Conservation (phyloP, 768 basidiomycete genomes). For the Tylopilus felleus region DNA sequence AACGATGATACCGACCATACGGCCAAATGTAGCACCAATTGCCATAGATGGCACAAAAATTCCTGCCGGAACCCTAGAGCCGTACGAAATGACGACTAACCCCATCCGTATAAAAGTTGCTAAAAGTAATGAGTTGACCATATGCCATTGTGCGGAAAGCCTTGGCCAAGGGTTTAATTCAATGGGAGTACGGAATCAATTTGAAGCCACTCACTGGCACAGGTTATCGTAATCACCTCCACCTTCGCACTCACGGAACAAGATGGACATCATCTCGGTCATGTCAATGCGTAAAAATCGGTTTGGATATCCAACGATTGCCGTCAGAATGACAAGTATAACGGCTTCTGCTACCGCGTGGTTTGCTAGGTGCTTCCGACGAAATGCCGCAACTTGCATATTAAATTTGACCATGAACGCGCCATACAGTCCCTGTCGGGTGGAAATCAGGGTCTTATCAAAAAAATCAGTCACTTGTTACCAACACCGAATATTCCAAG, state of each 20-base stretch:
- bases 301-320: conserved; percentile 91
- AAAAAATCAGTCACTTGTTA: conserved; percentile 6
- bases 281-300: conserved; percentile 94
- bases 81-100: conserved; percentile 90
- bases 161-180: conserved; percentile 38
- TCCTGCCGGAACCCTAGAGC: conserved; percentile 94
- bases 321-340: conserved; percentile 80
- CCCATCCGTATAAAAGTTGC: conserved; percentile 87
- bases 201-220: conserved; percentile 75
- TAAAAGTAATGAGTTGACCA: conserved; percentile 88
- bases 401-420: conserved; percentile 98
- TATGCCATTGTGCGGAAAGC: conserved; percentile 87
- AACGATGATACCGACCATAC: conserved; percentile 96
- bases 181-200: neutral
- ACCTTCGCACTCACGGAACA: conserved; percentile 95
- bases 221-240: conserved; percentile 88
- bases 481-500: conserved; percentile 93
- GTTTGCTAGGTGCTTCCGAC: conserved; percentile 80
- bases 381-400: conserved; percentile 90
- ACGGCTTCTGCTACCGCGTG: conserved; percentile 91
- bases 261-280: conserved; percentile 92
- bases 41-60: conserved; percentile 99
- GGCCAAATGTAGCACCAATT: conserved; percentile 92
- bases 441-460: conserved; percentile 10
- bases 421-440: conserved; percentile 84